phyloP scores from a whole-genome alignment of 441 rosid species.

The Eutrema salsugineum region DNA sequence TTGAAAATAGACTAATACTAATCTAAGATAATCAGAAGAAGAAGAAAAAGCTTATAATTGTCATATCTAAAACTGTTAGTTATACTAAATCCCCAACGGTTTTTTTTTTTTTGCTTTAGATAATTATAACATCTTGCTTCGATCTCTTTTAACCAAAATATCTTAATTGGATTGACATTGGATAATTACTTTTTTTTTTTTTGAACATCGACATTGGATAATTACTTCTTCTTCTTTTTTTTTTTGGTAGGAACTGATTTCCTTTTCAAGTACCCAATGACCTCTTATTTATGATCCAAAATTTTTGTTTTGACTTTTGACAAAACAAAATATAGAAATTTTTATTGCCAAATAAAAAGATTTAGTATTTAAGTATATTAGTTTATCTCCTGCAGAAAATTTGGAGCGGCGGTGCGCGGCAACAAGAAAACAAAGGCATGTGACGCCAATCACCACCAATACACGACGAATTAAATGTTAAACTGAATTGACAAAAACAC shows the following conservation, averaged over 20 bases:
- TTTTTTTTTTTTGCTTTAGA: not conserved
- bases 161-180: not conserved
- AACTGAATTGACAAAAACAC: not conserved
- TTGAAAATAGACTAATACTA: not conserved
- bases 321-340: not conserved
- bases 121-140: slow-evolving; percentile 7
- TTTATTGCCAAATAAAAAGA: not conserved
- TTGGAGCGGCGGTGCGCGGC: slow-evolving; percentile 23
- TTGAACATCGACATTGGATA: too few species aligned
- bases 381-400: slow-evolving; percentile 1
- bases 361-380: not conserved
- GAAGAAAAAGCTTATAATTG: not conserved
- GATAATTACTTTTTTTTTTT: not conserved
- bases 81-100: not conserved
- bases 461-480: not conserved
- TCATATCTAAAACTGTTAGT: not conserved
- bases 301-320: not conserved
- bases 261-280: not conserved
- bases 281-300: not conserved
- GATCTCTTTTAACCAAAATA: not conserved
- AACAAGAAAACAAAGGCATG: slow-evolving; percentile 21
- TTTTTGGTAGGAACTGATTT: not conserved
- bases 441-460: slow-evolving; percentile 28
- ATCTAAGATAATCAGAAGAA: not conserved
- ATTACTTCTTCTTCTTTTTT: not conserved